These are phyloP conservation scores for Rhamnella rubrinervis DNA, from an alignment of 331 rosid genomes.

Conservation along the genomic window DNA sequence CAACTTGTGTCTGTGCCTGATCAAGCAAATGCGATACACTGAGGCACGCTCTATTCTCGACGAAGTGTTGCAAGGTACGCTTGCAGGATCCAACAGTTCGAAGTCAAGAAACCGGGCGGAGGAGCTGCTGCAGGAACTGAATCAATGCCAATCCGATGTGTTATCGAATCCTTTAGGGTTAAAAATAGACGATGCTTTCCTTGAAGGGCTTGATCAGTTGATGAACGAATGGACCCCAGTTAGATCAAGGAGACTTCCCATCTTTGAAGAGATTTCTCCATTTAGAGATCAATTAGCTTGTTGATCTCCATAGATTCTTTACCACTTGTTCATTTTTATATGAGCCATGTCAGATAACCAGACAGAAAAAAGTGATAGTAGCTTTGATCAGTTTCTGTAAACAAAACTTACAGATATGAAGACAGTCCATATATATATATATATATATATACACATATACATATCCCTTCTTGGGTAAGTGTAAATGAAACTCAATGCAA, in stretches of 20 bases:
- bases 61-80: slow-evolving; percentile 41
- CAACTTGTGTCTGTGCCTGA: slow-evolving; percentile 67
- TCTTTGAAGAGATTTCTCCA: slow-evolving; percentile 84
- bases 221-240: slow-evolving; percentile 51
- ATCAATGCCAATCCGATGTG: slow-evolving; percentile 27
- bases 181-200: slow-evolving; percentile 56
- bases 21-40: slow-evolving; percentile 49
- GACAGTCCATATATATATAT: too few species aligned
- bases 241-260: slow-evolving; percentile 79
- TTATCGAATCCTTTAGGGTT: slow-evolving; percentile 15
- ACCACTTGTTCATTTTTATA: background rate
- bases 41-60: slow-evolving; percentile 56
- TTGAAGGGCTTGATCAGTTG: slow-evolving; percentile 68
- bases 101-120: slow-evolving; percentile 54
- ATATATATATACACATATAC: too few species aligned
- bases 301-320: slow-evolving; percentile 22
- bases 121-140: slow-evolving; percentile 47
- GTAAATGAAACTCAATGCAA: background rate
- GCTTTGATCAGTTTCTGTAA: background rate
- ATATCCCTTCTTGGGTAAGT: too few species aligned
- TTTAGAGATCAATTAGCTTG: slow-evolving; percentile 81
- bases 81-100: slow-evolving; percentile 52
- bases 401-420: background rate
- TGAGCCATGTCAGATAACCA: background rate
- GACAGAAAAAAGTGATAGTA: background rate